Percentiles rank a stretch among this genome's conserved stretches.
phyloP scores from a whole-genome alignment of 495 filamentous ascomycete species.

The Talaromyces trachyspermus region DNA sequence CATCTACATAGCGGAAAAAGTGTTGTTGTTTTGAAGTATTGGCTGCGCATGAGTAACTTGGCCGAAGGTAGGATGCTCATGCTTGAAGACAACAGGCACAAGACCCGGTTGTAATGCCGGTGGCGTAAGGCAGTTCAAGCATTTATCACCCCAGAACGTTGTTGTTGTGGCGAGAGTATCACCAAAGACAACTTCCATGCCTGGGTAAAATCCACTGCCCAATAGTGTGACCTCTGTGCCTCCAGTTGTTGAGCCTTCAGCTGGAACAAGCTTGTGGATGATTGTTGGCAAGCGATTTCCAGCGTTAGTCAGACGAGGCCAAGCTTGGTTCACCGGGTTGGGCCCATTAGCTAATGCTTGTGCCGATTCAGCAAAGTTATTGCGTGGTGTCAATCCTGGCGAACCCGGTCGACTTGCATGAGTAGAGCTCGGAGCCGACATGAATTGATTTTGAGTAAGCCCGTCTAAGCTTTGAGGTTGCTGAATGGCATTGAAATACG shows the following conservation, averaged over 20 bases:
- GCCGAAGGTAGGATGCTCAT: constrained; percentile 47
- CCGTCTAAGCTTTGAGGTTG: constrained; percentile 49
- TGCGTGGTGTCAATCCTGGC: constrained; percentile 33
- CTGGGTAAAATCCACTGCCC: constrained; percentile 70
- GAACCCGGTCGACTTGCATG: constrained; percentile 46
- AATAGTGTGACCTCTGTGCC: constrained; percentile 80
- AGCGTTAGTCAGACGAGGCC: constrained; percentile 34
- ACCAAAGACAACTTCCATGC: constrained; percentile 83
- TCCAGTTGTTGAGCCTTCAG: constrained; percentile 71
- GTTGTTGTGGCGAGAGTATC: constrained; percentile 69
- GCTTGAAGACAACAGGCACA: constrained; percentile 69
- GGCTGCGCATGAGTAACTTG: constrained; percentile 35
- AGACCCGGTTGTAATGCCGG: constrained; percentile 60
- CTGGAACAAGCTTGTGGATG: constrained; percentile 72
- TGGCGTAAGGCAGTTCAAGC: constrained; percentile 77
- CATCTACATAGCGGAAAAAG: constrained; percentile 73
- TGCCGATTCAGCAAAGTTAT: constrained; percentile 33
- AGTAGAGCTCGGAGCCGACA: constrained; percentile 59
- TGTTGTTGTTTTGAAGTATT: constrained; percentile 45
- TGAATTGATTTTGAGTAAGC: constrained; percentile 48
- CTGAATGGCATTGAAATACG: constrained; percentile 41
- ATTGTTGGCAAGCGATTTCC: constrained; percentile 44
- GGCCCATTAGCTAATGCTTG: constrained; percentile 24
- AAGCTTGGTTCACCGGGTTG: constrained; percentile 28
- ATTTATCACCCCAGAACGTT: constrained; percentile 73